Evolutionary conservation across 2,329 filamentous ascomycete genomes (phyloP).

Genomic region (Talaromyces rugulosus): DNA sequence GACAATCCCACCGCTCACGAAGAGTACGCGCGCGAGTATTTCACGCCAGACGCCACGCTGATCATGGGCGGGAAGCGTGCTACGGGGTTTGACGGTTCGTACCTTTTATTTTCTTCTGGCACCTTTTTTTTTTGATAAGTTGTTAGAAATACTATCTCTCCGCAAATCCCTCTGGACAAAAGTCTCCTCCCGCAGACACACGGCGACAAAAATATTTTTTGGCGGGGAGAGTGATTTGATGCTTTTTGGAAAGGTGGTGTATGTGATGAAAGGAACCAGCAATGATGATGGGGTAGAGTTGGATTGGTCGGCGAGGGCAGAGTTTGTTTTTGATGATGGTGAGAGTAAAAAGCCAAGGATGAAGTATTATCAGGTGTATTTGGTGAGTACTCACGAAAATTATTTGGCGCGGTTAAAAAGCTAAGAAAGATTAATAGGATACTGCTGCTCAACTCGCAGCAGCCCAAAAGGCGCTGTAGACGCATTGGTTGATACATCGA

Average conservation of each 20-base stretch:
- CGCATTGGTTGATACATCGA: no score
- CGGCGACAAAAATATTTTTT: slow-evolving; percentile 28
- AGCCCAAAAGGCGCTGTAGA: neutral
- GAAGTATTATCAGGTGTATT: slow-evolving; percentile 38
- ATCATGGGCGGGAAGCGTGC: slow-evolving; percentile 36
- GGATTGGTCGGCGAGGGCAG: slow-evolving; percentile 34
- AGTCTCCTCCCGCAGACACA: slow-evolving; percentile 30
- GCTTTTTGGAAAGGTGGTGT: slow-evolving; percentile 34
- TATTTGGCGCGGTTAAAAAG: neutral
- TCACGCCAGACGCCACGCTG: slow-evolving; percentile 32
- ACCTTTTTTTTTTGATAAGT: no score
- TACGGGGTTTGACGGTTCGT: slow-evolving; percentile 27
- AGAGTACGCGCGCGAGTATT: slow-evolving; percentile 28
- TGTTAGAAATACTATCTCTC: slow-evolving; percentile 29
- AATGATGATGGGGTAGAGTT: slow-evolving; percentile 26
- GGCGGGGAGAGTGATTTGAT: slow-evolving; percentile 31
- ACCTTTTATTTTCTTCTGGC: no score
- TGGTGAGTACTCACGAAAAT: slow-evolving; percentile 23
- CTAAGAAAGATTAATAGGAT: slow-evolving; percentile 4
- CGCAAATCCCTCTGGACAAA: slow-evolving; percentile 35
- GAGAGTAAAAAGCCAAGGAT: slow-evolving; percentile 25
- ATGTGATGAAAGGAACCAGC: slow-evolving; percentile 22
- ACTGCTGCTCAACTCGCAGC: slow-evolving; percentile 13
- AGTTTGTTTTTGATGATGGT: slow-evolving; percentile 25
- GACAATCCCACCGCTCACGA: slow-evolving; percentile 32